phyloP scores from a whole-genome alignment of 2,329 filamentous ascomycete species.

The Colletotrichum simmondsii region DNA sequence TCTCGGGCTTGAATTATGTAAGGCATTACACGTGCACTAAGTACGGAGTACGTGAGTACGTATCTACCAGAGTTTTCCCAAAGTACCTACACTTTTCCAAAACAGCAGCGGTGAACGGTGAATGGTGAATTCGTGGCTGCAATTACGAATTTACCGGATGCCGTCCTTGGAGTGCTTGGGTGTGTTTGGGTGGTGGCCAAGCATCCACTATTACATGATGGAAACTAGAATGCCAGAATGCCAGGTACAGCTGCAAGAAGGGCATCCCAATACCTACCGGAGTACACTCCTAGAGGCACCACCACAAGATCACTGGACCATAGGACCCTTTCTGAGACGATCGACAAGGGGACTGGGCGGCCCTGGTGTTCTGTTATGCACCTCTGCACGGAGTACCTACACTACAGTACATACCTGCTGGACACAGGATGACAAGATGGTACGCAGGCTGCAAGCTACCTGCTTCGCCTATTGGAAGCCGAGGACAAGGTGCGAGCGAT shows the following conservation, averaged over 20 bases:
- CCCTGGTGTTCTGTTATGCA: not conserved
- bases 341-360: not conserved
- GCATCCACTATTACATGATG: slow-evolving; percentile 30
- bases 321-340: not conserved
- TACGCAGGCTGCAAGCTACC: not conserved
- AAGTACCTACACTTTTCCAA: not conserved
- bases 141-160: slow-evolving; percentile 23
- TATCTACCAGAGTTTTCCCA: not conserved
- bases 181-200: not conserved
- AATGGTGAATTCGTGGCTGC: slow-evolving; percentile 27
- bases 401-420: not conserved
- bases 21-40: not conserved
- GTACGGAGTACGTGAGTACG: not conserved
- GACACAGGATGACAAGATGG: not conserved
- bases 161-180: not conserved
- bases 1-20: not conserved
- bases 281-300: slow-evolving; percentile 1
- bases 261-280: not conserved
- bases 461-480: not conserved
- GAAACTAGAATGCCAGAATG: slow-evolving; percentile 32
- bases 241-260: slow-evolving; percentile 23
- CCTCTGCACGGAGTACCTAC: not conserved
- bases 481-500: not conserved
- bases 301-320: not conserved
- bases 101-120: slow-evolving; percentile 19